Evolutionary conservation across 768 basidiomycete genomes (phyloP).

Genomic region (Phanerochaete sordida): DNA sequence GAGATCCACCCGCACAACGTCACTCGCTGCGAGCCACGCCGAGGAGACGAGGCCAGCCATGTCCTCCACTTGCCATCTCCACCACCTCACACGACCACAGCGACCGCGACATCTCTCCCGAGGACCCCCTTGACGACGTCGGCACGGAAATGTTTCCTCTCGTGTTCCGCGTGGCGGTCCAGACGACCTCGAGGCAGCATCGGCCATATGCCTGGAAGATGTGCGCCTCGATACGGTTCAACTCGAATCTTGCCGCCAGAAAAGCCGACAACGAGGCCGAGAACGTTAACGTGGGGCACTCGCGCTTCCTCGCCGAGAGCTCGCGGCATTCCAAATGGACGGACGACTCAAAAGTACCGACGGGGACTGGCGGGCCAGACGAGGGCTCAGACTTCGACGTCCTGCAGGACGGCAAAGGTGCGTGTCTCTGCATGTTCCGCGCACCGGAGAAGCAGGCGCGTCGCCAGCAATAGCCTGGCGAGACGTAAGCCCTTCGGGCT

Average conservation of each 20-base stretch:
- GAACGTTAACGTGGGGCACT: slow-evolving; percentile 37
- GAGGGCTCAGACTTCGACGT: slow-evolving; percentile 19
- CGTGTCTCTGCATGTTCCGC: not conserved
- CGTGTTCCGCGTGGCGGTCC: not conserved
- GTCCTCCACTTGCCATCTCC: not conserved
- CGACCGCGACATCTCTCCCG: not conserved
- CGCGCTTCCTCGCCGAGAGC: slow-evolving; percentile 42
- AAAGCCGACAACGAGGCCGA: slow-evolving; percentile 20
- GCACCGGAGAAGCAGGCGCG: not conserved
- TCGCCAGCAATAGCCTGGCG: not conserved
- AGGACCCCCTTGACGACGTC: not conserved
- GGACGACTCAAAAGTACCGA: not conserved
- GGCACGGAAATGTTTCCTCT: not conserved
- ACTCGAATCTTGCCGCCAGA: slow-evolving; percentile 5
- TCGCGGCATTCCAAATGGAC: slow-evolving; percentile 33
- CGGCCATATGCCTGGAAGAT: not conserved
- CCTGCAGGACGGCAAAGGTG: slow-evolving; percentile 32
- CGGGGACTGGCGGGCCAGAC: slow-evolving; percentile 5
- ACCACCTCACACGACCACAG: not conserved
- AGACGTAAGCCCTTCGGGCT: too few species aligned
- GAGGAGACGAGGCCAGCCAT: not conserved
- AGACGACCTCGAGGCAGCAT: not conserved
- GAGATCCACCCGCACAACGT: not conserved
- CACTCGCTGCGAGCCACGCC: not conserved
- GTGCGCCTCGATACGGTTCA: not conserved